Percentiles rank a stretch among this genome's conserved stretches.
phyloP scores from a whole-genome alignment of 148 eudicot species.

The Drosera capensis region DNA sequence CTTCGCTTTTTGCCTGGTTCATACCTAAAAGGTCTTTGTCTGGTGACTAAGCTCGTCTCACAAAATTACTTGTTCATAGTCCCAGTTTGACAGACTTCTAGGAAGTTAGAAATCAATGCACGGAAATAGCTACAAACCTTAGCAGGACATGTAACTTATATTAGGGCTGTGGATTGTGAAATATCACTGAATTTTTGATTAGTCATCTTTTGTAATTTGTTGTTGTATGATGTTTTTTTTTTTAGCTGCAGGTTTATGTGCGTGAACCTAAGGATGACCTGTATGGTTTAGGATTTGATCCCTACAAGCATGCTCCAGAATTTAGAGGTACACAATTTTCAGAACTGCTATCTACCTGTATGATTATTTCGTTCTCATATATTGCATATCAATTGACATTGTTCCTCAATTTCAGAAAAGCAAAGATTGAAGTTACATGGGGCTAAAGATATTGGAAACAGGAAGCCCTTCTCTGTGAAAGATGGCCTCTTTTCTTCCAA shows the following conservation, averaged over 20 bases:
- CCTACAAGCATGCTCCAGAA: constrained; percentile 84
- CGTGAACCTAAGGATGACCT: constrained; percentile 77
- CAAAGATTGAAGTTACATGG: constrained; percentile 41
- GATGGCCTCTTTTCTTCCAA: constrained; percentile 42
- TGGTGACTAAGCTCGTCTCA: no score
- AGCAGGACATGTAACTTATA: no score
- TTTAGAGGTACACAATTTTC: constrained; percentile 61
- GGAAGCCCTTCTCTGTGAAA: constrained; percentile 28
- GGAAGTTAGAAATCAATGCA: neutral
- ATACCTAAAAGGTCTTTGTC: no score
- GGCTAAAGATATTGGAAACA: constrained; percentile 20
- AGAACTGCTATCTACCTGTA: no score
- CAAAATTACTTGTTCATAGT: no score
- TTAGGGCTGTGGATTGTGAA: neutral
- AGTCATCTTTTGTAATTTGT: neutral
- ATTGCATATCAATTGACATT: neutral
- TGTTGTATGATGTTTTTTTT: neutral
- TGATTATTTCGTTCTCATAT: neutral
- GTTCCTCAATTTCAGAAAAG: constrained; percentile 38
- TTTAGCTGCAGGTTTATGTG: constrained; percentile 44
- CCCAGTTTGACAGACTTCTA: no score
- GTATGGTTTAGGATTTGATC: constrained; percentile 94
- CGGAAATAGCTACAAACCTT: no score
- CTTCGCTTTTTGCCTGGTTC: no score
- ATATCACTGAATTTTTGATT: neutral